A percentile compares a stretch with the other conserved stretches of the same genome.
Evolutionary conservation across 495 filamentous ascomycete genomes (phyloP).

Genomic region (Penicillium lagena): DNA sequence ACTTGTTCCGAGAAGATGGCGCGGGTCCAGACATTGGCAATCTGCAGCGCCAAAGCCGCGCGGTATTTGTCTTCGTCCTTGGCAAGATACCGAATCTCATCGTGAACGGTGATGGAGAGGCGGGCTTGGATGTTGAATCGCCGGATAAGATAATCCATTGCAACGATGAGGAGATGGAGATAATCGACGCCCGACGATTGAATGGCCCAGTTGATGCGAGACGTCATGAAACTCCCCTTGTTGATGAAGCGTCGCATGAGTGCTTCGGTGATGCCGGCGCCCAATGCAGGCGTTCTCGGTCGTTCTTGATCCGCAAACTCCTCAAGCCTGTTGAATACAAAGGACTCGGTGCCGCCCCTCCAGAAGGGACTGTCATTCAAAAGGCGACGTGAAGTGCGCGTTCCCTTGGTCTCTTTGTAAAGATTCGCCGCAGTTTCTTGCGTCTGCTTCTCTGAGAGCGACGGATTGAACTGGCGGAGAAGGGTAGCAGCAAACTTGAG

Average conservation of each 20-base stretch:
- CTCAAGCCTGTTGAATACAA: constrained; percentile 97
- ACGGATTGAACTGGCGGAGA: constrained; percentile 87
- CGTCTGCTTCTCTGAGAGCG: constrained; percentile 69
- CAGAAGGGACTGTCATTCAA: constrained; percentile 77
- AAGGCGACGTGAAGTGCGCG: constrained; percentile 62
- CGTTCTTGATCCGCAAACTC: constrained; percentile 93
- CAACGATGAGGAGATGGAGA: constrained; percentile 85
- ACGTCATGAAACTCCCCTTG: constrained; percentile 90
- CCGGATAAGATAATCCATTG: constrained; percentile 91
- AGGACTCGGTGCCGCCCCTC: constrained; percentile 92
- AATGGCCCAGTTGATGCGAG: constrained; percentile 98
- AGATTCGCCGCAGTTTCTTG: constrained; percentile 68
- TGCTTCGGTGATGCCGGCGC: constrained; percentile 93
- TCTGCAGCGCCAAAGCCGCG: constrained; percentile 83
- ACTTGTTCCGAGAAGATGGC: constrained; percentile 97
- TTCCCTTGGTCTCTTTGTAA: constrained; percentile 85
- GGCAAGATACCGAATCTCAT: constrained; percentile 93
- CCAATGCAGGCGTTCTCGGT: constrained; percentile 89
- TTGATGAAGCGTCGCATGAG: constrained; percentile 81
- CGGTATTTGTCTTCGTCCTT: constrained; percentile 81
- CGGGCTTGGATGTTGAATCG: constrained; percentile 79
- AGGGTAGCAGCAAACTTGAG: constrained; percentile 87
- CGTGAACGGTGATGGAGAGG: constrained; percentile 90
- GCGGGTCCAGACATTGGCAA: constrained; percentile 93
- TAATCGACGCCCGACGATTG: constrained; percentile 97